Evolutionary conservation across 2,329 filamentous ascomycete species (phyloP), one percentile per base, ranked within the genome.

Genomic region (Botrytis elliptica): DNA sequence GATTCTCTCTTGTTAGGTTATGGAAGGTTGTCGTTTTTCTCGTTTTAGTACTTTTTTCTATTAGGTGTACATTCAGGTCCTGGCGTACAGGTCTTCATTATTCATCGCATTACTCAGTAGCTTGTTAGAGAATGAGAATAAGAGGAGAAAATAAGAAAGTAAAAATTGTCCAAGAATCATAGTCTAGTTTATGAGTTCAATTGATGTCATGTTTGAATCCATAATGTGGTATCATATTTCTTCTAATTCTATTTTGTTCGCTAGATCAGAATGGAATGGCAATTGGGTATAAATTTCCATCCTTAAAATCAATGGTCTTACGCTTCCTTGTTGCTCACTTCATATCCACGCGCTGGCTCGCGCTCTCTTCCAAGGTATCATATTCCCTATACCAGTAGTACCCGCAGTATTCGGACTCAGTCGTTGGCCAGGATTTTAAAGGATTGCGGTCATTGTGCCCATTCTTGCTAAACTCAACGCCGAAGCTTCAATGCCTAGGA

Each of bases 121-220:
- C 52, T 60, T 73, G 64, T 68, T 62, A 62, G 66, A 73, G 71
- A 73, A 69, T 73, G 66, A 57, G 66, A 57, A 57, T 57, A 42
- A 69, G 42, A 72, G 46, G 52, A 46, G 55, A 73, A 62, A 69
- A 46, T 69, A 73, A 73, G 66, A 73, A 60, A 73, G 64, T 69
- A 64, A 65, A 71, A 71, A 64, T 64, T 60, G 66, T 38, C 66
- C 22, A 55, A 55, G 64, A 66, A n/a, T n/a, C 46, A 57, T 80
- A 84, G 73, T 60, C 57, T 80, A 84, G 73, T 85, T 83, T 80
- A 86, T 85, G 77, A 84, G 44, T 33, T 67, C 44, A 20, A n/a
- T 57, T 22, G 25, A 42, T 20, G 36, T 33, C 16, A 68, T 68
- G 36, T 25, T 29, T 25, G n/a, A n/a, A 49, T 29, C 16, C 36